These are phyloP conservation scores for Neurospora terricola DNA, from an alignment of 495 filamentous ascomycete genomes.

Conservation along the genomic window DNA sequence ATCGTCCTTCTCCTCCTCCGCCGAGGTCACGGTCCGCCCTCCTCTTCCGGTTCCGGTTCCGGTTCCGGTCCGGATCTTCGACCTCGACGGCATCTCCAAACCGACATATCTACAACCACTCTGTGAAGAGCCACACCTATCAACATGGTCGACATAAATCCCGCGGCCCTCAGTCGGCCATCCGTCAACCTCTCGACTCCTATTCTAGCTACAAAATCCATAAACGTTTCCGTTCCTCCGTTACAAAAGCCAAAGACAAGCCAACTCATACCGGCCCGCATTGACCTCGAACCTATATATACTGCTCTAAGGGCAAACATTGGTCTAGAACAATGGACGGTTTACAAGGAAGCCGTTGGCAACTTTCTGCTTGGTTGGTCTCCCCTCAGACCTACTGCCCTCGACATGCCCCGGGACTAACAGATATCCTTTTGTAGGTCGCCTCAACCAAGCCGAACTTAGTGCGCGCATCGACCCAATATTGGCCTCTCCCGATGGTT, in stretches of 20 bases:
- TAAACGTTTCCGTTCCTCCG: conserved; percentile 46
- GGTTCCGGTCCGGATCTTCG: conserved; percentile 6
- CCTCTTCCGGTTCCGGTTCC: conserved; percentile 6
- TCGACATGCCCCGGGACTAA: conserved; percentile 1
- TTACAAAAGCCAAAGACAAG: conserved; percentile 56
- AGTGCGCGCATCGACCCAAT: conserved; percentile 60
- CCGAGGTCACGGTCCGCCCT: neutral
- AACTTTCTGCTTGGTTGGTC: conserved; percentile 64
- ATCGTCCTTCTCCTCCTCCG: neutral
- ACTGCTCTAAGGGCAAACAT: conserved; percentile 72
- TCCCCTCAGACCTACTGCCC: conserved; percentile 3
- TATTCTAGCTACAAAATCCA: conserved; percentile 48
- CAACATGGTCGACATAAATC: conserved; percentile 75
- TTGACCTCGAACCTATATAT: conserved; percentile 87
- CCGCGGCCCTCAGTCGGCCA: conserved; percentile 66
- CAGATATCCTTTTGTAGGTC: conserved; percentile 39
- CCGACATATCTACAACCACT: neutral
- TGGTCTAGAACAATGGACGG: conserved; percentile 69
- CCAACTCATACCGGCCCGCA: conserved; percentile 58
- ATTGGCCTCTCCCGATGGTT: conserved; percentile 58
- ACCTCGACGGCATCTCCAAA: conserved; percentile 1
- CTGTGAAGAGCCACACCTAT: neutral
- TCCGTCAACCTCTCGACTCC: conserved; percentile 52
- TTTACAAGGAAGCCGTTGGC: conserved; percentile 75
- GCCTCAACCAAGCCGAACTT: conserved; percentile 78